Evolutionary conservation across 352 stramenopile species (phyloP).

Genomic region (Globisporangium parvum): DNA sequence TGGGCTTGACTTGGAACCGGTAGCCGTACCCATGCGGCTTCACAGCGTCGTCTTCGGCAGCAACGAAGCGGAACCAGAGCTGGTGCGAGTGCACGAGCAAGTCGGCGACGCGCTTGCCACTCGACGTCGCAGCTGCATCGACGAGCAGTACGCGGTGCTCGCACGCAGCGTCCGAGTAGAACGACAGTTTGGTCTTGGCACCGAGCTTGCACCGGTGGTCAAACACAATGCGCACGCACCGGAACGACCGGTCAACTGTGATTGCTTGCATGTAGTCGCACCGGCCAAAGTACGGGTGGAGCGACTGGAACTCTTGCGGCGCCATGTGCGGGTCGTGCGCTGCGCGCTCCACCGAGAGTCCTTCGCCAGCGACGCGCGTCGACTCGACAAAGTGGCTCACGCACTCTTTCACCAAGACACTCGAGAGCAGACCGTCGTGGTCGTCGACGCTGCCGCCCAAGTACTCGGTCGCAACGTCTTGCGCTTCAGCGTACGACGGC

Average conservation of each 20-base stretch:
- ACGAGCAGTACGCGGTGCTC: slow-evolving; percentile 46
- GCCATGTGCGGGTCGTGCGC: slow-evolving; percentile 10
- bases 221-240: slow-evolving; percentile 73
- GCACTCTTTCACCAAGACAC: slow-evolving; percentile 78
- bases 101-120: slow-evolving; percentile 41
- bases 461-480: slow-evolving; percentile 52
- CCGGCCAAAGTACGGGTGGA: slow-evolving; percentile 82
- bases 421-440: slow-evolving; percentile 57
- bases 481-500: slow-evolving; percentile 53
- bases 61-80: slow-evolving; percentile 81
- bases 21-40: slow-evolving; percentile 75
- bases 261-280: slow-evolving; percentile 75
- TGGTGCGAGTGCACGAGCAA: slow-evolving; percentile 64
- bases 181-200: slow-evolving; percentile 59
- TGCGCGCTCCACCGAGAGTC: slow-evolving; percentile 7
- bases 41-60: slow-evolving; percentile 50
- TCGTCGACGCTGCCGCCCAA: slow-evolving; percentile 43
- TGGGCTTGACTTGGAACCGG: slow-evolving; percentile 75
- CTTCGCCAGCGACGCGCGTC: slow-evolving; percentile 62
- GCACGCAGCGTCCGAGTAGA: slow-evolving; percentile 69
- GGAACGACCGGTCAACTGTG: slow-evolving; percentile 37
- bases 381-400: slow-evolving; percentile 82
- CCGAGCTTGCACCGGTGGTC: slow-evolving; percentile 72
- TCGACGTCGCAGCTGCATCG: slow-evolving; percentile 35
- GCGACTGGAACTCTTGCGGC: slow-evolving; percentile 62